Evolutionary conservation across 441 rosid genomes (phyloP).

Genomic region (Manihot esculenta): DNA sequence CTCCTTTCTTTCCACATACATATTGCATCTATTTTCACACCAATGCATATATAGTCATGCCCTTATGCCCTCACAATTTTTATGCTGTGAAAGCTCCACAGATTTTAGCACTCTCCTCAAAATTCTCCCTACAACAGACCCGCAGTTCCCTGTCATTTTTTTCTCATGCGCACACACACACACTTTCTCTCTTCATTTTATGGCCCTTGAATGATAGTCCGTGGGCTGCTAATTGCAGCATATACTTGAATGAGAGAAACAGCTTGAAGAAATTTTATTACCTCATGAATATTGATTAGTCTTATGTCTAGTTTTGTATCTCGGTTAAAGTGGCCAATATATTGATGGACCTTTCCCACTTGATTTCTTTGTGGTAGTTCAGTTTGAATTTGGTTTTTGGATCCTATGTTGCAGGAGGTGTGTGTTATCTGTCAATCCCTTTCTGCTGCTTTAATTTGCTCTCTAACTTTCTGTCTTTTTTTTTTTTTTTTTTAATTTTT

Average conservation of each 20-base stretch:
- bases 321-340: not conserved
- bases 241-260: not conserved
- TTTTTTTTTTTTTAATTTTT: not conserved
- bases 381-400: not conserved
- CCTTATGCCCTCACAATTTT: not conserved
- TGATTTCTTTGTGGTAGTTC: constrained; percentile 11
- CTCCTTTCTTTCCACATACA: not conserved
- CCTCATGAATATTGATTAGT: not conserved
- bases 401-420: not conserved
- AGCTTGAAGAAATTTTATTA: not conserved
- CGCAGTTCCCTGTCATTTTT: too few relatives aligned
- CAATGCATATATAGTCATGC: not conserved
- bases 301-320: not conserved
- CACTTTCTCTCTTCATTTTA: not conserved
- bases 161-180: too few relatives aligned
- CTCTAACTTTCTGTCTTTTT: constrained; percentile 3
- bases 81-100: not conserved
- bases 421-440: constrained; percentile 1
- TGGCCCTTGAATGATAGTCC: not conserved
- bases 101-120: not conserved
- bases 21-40: constrained; percentile 1
- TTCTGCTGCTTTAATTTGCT: not conserved
- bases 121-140: not conserved
- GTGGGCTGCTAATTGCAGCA: not conserved
- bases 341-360: not conserved